Base-by-base conservation (phyloP, 345 rosid genomes). In the Balakata baccata region DNA sequence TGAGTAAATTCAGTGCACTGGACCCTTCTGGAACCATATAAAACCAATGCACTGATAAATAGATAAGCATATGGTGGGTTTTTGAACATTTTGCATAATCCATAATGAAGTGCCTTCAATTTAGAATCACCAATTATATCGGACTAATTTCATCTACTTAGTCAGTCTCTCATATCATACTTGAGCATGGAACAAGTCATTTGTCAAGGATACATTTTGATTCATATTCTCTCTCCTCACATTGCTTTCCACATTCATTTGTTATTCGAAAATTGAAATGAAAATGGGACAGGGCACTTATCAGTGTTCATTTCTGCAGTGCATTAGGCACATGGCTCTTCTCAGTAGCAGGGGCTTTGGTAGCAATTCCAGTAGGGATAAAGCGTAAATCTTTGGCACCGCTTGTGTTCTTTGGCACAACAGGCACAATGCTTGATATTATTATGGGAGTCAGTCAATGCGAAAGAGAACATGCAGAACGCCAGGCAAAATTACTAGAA, bases 241-340 rank as follows among this genome's bases (percentile, higher is more conserved):
- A 9, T 23, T n/a, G 41, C 29, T 52, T n/a, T 54, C 45, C 64
- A 62, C 38, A 2, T 37, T 20, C 7, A n/a, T 11, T 38, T 29
- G 20, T 25, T 74, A 37, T 66, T 74, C n/a, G n/a, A n/a, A n/a
- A n/a, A n/a, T n/a, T 58, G 18, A 29, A 71, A 54, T 56, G 37
- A 54, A 25, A 29, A 29, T 7, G n/a, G 50, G 23, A 47, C 11
- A 11, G 13, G 37, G 22, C 11, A 51, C 41, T 58, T 58, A 45
- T 73, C 66, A 47, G 70, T 72, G 63, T 71, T 62, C 47, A 68
- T 74, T 52, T 69, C 18, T 80, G 81, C 84, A 92, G 98, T 74
- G 98, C 98, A 69, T 67, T 92, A 83, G 98, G 98, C 13, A 92
- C 98, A 23, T 90, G 98, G 98, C 89, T 94, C 51, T 94, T 94